Base-by-base conservation (phyloP, 2,329 filamentous ascomycete genomes). In the Hymenoscyphus fraxineus region DNA sequence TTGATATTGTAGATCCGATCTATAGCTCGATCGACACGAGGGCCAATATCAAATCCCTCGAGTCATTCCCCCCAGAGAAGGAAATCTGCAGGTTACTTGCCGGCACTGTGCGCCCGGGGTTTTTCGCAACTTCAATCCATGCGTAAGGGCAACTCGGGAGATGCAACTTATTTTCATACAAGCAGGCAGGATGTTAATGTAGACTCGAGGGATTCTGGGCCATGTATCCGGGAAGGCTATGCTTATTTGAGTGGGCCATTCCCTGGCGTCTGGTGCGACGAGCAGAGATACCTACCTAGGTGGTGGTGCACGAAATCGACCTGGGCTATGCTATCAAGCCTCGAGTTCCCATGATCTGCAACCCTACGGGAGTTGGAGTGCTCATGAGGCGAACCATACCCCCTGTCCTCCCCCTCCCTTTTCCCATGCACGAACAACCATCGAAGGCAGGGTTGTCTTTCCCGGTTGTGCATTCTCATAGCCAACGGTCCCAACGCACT, bases 101-200 rank as follows among this genome's bases (percentile, higher is more conserved):
- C 56, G 55, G 63, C 59, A 65, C 60, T 64, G 61, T 44, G 63
- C 58, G 65, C 63, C 62, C 65, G 63, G 66, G 65, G 27, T 62
- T 61, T 62, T 54, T 54, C 22, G 19, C 59, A 59, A 64, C 62
- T 64, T 58, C 44, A 61, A 60, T 62, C 61, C 61, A 57, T 62
- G 61, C 63, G 35, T 3, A 27, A 40, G 32, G 56, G 41, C 59
- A 59, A 56, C 54, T 55, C 54, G 35, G 59, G 40, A 64, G 62
- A 62, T 55, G 59, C 61, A 27, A 57, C 40, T 66, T 9, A 56
- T 47, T 31, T 40, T n/a, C 15, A 5, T 41, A 32, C 10, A 22
- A 51, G 35, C 6, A 35, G 9, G 35, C 9, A 39, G 1, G 54
- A 55, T 31, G 41, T 44, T 2, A 58, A 55, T 31, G 41, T 44